Percentiles rank a stretch among this genome's conserved stretches.
Conservation (phyloP, 2,329 filamentous ascomycete genomes). For the Albophoma yamanashiensis region DNA sequence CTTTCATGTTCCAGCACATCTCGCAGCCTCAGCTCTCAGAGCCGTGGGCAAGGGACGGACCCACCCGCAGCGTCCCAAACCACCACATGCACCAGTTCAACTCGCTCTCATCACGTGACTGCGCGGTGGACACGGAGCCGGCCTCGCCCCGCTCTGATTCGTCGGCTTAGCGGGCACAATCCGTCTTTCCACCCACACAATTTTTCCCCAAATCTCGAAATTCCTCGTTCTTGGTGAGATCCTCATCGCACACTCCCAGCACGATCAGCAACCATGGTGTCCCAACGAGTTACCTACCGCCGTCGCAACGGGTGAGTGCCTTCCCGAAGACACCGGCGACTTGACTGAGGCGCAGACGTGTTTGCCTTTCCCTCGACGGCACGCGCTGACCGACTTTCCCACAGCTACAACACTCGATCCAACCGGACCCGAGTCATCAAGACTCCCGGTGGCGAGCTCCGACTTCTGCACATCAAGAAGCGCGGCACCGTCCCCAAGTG, state of each 20-base stretch:
- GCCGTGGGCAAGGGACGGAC: not conserved
- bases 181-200: constrained; percentile 27
- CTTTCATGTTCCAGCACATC: not conserved
- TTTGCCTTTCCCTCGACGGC: constrained; percentile 2
- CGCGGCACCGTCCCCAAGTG: constrained; percentile 96
- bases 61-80: not conserved
- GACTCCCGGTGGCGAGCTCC: constrained; percentile 91
- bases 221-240: constrained; percentile 25
- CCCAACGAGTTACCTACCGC: constrained; percentile 57
- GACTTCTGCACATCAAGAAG: constrained; percentile 99
- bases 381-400: constrained; percentile 12
- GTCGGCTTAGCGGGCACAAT: constrained; percentile 26
- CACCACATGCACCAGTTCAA: not conserved
- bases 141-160: constrained; percentile 20
- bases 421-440: constrained; percentile 95
- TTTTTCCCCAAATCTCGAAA: constrained; percentile 32
- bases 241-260: constrained; percentile 23
- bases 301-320: constrained; percentile 67
- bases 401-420: constrained; percentile 93
- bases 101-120: not conserved
- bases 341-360: constrained; percentile 2
- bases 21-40: not conserved
- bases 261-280: constrained; percentile 44
- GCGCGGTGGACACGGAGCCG: not conserved
- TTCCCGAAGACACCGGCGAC: not conserved